A percentile compares a stretch with the other conserved stretches of the same genome.
phyloP scores from a whole-genome alignment of 192 early-diverging fungal genomes.

The Linnemannia zychae region DNA sequence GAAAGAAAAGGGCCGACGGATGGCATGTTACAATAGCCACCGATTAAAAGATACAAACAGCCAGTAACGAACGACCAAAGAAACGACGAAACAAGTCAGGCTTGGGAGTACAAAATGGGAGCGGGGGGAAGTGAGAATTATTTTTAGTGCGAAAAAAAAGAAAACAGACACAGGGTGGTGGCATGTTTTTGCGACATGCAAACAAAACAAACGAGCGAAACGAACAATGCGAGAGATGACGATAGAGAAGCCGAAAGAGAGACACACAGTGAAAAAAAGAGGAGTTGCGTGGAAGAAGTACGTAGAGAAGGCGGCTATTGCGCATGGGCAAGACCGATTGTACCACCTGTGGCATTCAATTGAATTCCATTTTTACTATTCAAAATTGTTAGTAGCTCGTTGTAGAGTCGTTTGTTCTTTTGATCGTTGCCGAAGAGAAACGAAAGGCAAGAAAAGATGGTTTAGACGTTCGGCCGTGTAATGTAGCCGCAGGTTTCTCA shows the following conservation, averaged over 20 bases:
- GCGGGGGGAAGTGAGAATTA: neutral
- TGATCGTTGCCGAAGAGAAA: neutral
- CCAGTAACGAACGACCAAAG: neutral
- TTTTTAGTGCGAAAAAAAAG: neutral
- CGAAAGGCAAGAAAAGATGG: neutral
- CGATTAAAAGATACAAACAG: neutral
- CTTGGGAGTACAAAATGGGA: neutral
- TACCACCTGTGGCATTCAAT: neutral
- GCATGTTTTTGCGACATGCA: neutral
- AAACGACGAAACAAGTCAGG: neutral
- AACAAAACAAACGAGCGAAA: too few species aligned
- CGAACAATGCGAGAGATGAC: neutral
- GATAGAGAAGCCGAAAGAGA: neutral
- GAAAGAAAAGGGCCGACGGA: neutral
- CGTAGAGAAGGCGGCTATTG: neutral
- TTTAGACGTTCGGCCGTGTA: neutral
- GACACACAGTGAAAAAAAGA: neutral
- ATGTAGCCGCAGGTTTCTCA: neutral
- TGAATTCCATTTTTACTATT: neutral
- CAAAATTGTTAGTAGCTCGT: neutral
- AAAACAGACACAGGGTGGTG: neutral
- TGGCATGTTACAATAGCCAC: neutral
- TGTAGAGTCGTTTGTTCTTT: neutral
- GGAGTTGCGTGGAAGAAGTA: neutral
- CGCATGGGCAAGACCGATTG: constrained; percentile 1